phyloP scores from a whole-genome alignment of 495 filamentous ascomycete species.

The Cetradonia linearis region DNA sequence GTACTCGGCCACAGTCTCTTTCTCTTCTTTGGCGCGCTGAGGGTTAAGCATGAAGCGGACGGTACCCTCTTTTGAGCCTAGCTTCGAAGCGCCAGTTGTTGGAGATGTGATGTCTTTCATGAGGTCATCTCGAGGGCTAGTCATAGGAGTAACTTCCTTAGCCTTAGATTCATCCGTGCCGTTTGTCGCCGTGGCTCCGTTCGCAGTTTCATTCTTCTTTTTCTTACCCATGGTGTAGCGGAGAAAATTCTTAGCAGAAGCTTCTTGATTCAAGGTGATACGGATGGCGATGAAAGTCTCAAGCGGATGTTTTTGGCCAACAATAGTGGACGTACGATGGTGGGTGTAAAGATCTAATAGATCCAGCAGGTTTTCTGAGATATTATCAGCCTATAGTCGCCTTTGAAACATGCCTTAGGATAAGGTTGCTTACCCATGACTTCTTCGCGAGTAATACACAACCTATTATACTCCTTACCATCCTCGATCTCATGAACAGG shows the following conservation, averaged over 20 bases:
- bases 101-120: constrained; percentile 27
- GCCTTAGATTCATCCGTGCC: constrained; percentile 16
- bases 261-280: constrained; percentile 73
- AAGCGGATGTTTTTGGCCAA: constrained; percentile 59
- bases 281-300: constrained; percentile 73
- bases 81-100: constrained; percentile 38
- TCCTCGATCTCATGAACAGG: constrained; percentile 39
- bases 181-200: constrained; percentile 21
- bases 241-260: constrained; percentile 42
- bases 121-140: constrained; percentile 20
- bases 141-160: constrained; percentile 9
- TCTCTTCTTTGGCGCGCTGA: constrained; percentile 61
- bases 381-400: not conserved
- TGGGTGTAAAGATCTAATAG: constrained; percentile 82
- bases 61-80: constrained; percentile 57
- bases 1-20: constrained; percentile 52
- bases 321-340: constrained; percentile 57
- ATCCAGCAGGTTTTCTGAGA: constrained; percentile 68
- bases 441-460: constrained; percentile 53
- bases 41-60: constrained; percentile 86
- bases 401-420: too few species aligned
- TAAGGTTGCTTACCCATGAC: constrained; percentile 48
- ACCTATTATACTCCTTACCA: constrained; percentile 40
- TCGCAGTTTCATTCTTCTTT: constrained; percentile 6
- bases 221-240: constrained; percentile 37